These are phyloP conservation scores for Pholiota adiposa DNA, from an alignment of 1,284 basidiomycete genomes.

Conservation along the genomic window DNA sequence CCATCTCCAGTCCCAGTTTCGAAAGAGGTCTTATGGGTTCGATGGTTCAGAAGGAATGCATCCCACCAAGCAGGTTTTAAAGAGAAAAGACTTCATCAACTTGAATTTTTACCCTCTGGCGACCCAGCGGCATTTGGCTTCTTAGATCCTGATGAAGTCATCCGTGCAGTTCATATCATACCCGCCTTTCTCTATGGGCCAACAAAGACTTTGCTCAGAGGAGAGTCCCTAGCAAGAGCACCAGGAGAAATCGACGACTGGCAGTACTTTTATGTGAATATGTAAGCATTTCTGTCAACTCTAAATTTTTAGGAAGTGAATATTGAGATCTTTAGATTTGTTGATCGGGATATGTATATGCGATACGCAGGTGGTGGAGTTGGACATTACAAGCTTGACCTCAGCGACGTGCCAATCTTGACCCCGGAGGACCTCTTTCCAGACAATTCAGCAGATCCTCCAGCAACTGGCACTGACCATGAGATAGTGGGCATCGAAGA, in stretches of 20 bases:
- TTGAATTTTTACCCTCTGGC: constrained; percentile 30
- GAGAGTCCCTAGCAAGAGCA: neutral
- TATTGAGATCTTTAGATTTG: neutral
- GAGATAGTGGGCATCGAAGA: too few relatives aligned
- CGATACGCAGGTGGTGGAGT: neutral
- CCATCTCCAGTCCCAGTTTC: neutral
- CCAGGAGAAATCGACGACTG: neutral
- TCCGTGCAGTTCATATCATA: constrained; percentile 37
- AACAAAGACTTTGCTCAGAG: constrained; percentile 18
- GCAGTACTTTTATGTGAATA: neutral
- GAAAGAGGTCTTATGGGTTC: constrained; percentile 38
- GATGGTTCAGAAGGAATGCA: constrained; percentile 32
- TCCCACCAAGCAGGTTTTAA: constrained; percentile 20
- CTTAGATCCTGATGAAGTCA: constrained; percentile 35
- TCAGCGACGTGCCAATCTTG: too few relatives aligned
- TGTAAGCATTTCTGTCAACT: neutral
- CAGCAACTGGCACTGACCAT: too few relatives aligned
- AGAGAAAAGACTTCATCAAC: constrained; percentile 25
- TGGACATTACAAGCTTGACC: neutral
- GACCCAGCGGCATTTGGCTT: constrained; percentile 37
- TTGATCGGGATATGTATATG: constrained; percentile 1
- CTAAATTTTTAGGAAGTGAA: too few relatives aligned
- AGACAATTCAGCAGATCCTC: too few relatives aligned
- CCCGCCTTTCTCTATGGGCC: constrained; percentile 32
- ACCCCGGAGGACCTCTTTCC: too few relatives aligned